Evolutionary conservation across 768 basidiomycete genomes (phyloP).

Genomic region (Suillus cothurnatus): DNA sequence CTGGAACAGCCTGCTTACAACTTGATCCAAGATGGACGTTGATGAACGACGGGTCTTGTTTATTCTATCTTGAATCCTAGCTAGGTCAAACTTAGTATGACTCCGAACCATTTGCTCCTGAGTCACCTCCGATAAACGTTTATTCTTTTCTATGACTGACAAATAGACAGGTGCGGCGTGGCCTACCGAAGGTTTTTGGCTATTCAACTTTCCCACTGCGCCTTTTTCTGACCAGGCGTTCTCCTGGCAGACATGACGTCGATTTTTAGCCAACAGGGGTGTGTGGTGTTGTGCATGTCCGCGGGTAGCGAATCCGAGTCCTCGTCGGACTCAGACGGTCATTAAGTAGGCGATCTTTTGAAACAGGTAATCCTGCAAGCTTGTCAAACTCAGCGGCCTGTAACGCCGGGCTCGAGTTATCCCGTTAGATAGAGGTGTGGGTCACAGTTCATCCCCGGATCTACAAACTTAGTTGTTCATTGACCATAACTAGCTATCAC

Average conservation of each 20-base stretch:
- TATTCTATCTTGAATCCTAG: not conserved
- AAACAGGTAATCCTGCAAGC: not conserved
- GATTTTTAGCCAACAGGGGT: not conserved
- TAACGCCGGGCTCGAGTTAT: not conserved
- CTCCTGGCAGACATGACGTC: not conserved
- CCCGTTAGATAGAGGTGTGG: constrained; percentile 4
- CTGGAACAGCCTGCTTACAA: not conserved
- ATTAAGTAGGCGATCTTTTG: not conserved
- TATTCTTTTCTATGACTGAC: not conserved
- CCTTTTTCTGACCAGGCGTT: not conserved
- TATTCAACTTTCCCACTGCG: not conserved
- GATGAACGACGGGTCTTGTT: not conserved
- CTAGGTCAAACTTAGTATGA: not conserved
- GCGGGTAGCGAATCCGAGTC: not conserved
- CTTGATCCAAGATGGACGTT: not conserved
- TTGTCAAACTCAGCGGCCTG: not conserved
- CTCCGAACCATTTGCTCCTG: not conserved
- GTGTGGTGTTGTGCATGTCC: not conserved
- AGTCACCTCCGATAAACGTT: not conserved
- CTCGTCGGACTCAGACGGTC: not conserved
- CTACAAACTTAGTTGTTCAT: not conserved
- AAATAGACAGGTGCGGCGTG: not conserved
- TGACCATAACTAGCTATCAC: not conserved
- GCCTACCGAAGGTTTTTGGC: too few species aligned
- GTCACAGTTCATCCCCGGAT: constrained; percentile 1